phyloP scores from a whole-genome alignment of 2,329 filamentous ascomycete genomes.

The Diaporthe sp. region DNA sequence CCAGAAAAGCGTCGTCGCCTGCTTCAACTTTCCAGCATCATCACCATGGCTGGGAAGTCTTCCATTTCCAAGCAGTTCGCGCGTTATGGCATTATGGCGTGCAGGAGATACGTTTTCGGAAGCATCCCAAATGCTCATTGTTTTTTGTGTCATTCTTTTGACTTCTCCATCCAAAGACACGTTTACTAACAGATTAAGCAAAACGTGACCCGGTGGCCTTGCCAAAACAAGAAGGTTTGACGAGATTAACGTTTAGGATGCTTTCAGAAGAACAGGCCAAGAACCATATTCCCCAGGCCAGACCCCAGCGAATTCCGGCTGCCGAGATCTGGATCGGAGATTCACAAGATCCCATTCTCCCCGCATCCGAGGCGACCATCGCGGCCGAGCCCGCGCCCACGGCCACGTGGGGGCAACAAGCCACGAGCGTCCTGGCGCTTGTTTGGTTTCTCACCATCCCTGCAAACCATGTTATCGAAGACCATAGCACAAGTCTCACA shows the following conservation, averaged over 20 bases:
- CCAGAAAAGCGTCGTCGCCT: too few relatives aligned
- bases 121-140: too few relatives aligned
- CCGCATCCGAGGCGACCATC: too few relatives aligned
- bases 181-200: too few relatives aligned
- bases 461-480: background rate
- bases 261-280: background rate
- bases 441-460: background rate
- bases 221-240: too few relatives aligned
- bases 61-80: background rate
- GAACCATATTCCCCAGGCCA: background rate
- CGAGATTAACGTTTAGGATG: too few relatives aligned
- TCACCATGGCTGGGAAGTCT: background rate
- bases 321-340: slow-evolving; percentile 20
- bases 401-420: background rate
- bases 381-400: too few relatives aligned
- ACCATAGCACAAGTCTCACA: background rate
- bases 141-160: too few relatives aligned
- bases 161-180: too few relatives aligned
- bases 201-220: too few relatives aligned
- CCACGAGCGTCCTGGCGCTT: background rate
- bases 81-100: background rate
- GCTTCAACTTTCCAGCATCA: background rate
- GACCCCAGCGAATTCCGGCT: slow-evolving; percentile 1
- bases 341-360: slow-evolving; percentile 1
- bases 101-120: background rate